A percentile compares a stretch with the other conserved stretches of the same genome.
phyloP scores from a whole-genome alignment of 2,329 filamentous ascomycete species.

The Aspergillus versicolor region DNA sequence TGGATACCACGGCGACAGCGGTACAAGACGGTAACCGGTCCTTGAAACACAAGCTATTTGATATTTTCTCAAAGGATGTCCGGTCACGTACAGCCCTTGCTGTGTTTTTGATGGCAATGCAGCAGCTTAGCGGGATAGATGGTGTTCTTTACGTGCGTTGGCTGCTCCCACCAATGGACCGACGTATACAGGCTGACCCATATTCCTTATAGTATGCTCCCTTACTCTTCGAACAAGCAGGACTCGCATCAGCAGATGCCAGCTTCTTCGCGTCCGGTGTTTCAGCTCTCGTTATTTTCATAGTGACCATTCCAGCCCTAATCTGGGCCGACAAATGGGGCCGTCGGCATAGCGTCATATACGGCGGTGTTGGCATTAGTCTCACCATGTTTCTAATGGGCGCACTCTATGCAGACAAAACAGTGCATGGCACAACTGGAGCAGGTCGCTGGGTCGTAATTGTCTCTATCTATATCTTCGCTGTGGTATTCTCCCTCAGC shows the following conservation, averaged over 20 bases:
- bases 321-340: slow-evolving; percentile 60
- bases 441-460: slow-evolving; percentile 33
- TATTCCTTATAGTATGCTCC: slow-evolving; percentile 54
- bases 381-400: slow-evolving; percentile 38
- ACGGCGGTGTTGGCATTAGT: slow-evolving; percentile 53
- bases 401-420: slow-evolving; percentile 31
- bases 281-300: slow-evolving; percentile 59
- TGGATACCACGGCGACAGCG: not conserved
- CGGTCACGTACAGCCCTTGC: slow-evolving; percentile 52
- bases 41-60: slow-evolving; percentile 25
- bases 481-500: slow-evolving; percentile 34
- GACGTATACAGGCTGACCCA: not conserved
- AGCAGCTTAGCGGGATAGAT: slow-evolving; percentile 63
- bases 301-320: slow-evolving; percentile 57
- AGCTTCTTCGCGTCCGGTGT: slow-evolving; percentile 63
- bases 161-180: not conserved
- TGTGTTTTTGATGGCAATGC: slow-evolving; percentile 59
- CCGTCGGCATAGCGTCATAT: slow-evolving; percentile 54
- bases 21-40: slow-evolving; percentile 6
- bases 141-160: slow-evolving; percentile 58
- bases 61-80: slow-evolving; percentile 42
- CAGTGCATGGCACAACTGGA: slow-evolving; percentile 27
- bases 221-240: slow-evolving; percentile 59
- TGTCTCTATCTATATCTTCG: slow-evolving; percentile 29
- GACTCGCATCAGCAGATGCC: slow-evolving; percentile 53